Evolutionary conservation across 1,284 basidiomycete species (phyloP), one percentile per base, ranked within the genome.

Genomic region (Porogramme epimiltina): DNA sequence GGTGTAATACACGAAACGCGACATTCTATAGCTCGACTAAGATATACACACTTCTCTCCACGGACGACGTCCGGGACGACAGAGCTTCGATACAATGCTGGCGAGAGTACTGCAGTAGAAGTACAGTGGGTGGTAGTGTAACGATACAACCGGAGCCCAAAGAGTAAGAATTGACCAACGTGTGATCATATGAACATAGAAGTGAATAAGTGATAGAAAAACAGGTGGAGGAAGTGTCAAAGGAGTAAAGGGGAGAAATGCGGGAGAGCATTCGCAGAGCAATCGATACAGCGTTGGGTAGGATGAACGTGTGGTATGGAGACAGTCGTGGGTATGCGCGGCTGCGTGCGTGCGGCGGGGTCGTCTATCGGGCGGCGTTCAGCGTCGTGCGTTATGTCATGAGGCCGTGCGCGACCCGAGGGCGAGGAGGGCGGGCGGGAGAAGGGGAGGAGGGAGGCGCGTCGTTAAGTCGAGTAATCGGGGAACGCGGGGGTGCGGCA

Each of bases 221-320:
- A 18, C 22, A 18, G 6, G 11, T 15, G 15, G 46, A 31, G 19
- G 9, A 24, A 38, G 34, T 26, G 24, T 19, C 20, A 8, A 26
- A 23, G 22, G 15, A 24, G 11, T 9, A 18, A 37, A 16, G 5
- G n/a, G 34, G 33, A 26, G 26, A 33, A 36, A 28, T 41, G 38
- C 19, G 36, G 36, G 53, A 55, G 38, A 42, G 43, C 47, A 39
- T 25, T 37, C 20, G 36, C 23, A 46, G 45, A 48, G 36, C 45
- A 50, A 46, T 50, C 37, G 53, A 54, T 59, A 54, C 51, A 55
- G 49, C 40, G 42, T 31, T 31, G 13, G 44, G 50, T 45, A 34
- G n/a, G n/a, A n/a, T n/a, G n/a, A n/a, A n/a, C n/a, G 40, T 50
- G 52, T 58, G 50, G 33, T 51, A 55, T 47, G 48, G 45, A 58